Conservation (phyloP, 75 land plant genomes). For the Isoetes taiwanensis region DNA sequence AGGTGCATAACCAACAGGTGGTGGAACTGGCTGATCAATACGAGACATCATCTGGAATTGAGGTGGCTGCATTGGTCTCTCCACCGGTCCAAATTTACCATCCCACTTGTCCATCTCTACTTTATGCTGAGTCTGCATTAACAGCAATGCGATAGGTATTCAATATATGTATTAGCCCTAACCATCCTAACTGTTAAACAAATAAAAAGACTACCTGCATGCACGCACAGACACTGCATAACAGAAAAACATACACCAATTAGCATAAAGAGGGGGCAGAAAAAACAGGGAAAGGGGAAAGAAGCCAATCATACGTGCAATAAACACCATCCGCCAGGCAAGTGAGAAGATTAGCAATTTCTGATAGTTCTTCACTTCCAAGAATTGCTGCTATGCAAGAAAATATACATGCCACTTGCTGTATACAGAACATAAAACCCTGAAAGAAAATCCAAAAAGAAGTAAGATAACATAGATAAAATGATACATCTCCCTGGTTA, state of each 20-base stretch:
- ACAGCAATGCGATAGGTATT: constrained; percentile 1
- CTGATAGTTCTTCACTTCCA: constrained; percentile 53
- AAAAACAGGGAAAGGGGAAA: too few relatives aligned
- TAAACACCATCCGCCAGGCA: constrained; percentile 60
- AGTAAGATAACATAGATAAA: constrained; percentile 30
- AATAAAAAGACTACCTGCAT: constrained; percentile 49
- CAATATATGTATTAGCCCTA: background rate
- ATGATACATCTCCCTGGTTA: too few relatives aligned
- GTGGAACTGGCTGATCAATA: constrained; percentile 49
- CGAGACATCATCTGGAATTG: constrained; percentile 66
- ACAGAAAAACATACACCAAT: too few relatives aligned
- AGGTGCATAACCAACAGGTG: constrained; percentile 22
- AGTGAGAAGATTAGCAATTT: constrained; percentile 41
- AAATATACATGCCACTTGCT: constrained; percentile 77
- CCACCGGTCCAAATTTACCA: constrained; percentile 70
- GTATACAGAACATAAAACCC: constrained; percentile 84
- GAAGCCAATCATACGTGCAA: constrained; percentile 47
- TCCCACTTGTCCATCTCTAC: constrained; percentile 84
- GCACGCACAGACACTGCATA: constrained; percentile 75
- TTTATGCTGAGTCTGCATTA: constrained; percentile 86
- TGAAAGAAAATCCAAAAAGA: too few relatives aligned
- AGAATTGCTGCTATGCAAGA: constrained; percentile 50
- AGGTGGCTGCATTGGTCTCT: constrained; percentile 37
- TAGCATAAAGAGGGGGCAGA: too few relatives aligned
- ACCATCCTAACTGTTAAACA: background rate